Evolutionary conservation across 2,329 filamentous ascomycete genomes (phyloP).

Genomic region (Purpureocillium lavendulum): DNA sequence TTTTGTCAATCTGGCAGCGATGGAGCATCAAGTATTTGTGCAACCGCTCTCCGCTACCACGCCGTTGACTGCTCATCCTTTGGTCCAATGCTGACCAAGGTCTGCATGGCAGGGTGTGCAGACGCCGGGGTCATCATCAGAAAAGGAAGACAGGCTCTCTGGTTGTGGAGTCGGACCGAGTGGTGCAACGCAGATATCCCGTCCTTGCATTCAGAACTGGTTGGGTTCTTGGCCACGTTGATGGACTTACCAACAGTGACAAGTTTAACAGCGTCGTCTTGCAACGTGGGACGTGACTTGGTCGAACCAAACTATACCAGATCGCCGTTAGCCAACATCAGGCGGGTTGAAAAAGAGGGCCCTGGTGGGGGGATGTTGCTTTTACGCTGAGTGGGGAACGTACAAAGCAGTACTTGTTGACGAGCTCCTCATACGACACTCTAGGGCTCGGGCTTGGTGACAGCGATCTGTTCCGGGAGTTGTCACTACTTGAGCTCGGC

Average conservation of each 20-base stretch:
- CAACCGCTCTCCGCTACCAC: too few relatives aligned
- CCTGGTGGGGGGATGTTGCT: constrained; percentile 9
- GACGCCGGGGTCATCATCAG: constrained; percentile 9
- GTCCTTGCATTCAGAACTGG: constrained; percentile 3
- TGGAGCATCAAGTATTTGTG: too few relatives aligned
- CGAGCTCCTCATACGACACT: constrained; percentile 88
- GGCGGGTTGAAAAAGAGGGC: constrained; percentile 3
- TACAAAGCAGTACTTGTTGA: constrained; percentile 99
- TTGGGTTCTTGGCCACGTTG: too few relatives aligned
- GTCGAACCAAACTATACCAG: constrained; percentile 53
- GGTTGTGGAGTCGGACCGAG: constrained; percentile 18
- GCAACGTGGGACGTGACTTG: constrained; percentile 41
- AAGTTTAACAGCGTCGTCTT: constrained; percentile 36
- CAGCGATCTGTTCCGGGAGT: constrained; percentile 33
- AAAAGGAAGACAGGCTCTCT: constrained; percentile 8
- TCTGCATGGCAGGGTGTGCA: constrained; percentile 14
- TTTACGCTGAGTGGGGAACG: constrained; percentile 48
- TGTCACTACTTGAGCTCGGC: constrained; percentile 7
- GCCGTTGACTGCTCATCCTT: too few relatives aligned
- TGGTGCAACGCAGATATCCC: not conserved
- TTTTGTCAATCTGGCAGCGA: too few relatives aligned
- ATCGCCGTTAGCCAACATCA: constrained; percentile 27
- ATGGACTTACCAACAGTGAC: constrained; percentile 34
- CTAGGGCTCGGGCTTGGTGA: constrained; percentile 55
- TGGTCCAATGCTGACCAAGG: constrained; percentile 14